Evolutionary conservation across 441 rosid species (phyloP).

Genomic region (Capsella rubella): DNA sequence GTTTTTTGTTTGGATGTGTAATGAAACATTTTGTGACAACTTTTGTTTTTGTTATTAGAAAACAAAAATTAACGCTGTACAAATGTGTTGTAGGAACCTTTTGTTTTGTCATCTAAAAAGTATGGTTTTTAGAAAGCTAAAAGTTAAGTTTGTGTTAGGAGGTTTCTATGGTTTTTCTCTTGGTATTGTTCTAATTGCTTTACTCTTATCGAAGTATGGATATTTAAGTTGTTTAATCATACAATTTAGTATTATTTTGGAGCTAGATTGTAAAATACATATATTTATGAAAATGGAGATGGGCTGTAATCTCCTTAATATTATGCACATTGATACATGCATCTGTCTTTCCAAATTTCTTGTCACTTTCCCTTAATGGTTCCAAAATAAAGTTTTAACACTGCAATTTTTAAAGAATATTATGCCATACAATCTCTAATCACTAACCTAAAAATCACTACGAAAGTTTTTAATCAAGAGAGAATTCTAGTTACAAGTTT

Average conservation of each 20-base stretch:
- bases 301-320: background rate
- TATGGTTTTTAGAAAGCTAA: too few relatives aligned
- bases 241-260: too few relatives aligned
- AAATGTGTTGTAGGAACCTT: background rate
- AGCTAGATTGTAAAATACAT: background rate
- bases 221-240: background rate
- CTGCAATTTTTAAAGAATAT: background rate
- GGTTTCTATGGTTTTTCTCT: too few relatives aligned
- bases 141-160: too few relatives aligned
- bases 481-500: too few relatives aligned
- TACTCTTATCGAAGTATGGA: too few relatives aligned
- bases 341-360: constrained; percentile 5
- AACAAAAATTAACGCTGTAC: constrained; percentile 20
- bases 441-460: background rate
- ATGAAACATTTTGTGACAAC: background rate
- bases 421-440: background rate
- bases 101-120: background rate
- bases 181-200: too few relatives aligned
- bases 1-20: constrained; percentile 25
- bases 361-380: background rate
- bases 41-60: background rate
- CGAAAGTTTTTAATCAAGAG: background rate
- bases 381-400: background rate
- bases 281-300: too few relatives aligned
- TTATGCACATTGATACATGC: background rate